Base-by-base conservation (phyloP, 306 rosid genomes). In the Cucumis cinereus region DNA sequence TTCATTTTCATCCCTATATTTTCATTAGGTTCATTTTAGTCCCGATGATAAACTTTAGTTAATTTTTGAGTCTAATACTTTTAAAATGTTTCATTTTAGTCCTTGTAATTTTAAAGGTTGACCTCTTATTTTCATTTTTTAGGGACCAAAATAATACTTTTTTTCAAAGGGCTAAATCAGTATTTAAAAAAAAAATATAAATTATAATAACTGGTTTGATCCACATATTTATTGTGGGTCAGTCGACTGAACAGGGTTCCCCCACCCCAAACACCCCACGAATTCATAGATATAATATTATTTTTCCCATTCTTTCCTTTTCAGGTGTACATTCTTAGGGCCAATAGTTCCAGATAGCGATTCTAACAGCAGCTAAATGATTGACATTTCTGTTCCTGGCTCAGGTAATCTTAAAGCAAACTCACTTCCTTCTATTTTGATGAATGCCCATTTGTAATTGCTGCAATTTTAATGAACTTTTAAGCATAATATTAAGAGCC, bases 321-420 rank as follows among this genome's bases (percentile, higher is more conserved):
- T 82, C 81, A 89, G 92, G 91, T 88, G 49, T 82, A 85, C 87
- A 87, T 91, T 66, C 17, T 86, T 49, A 85, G 93, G 80, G 90
- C 78, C 81, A 87, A 85, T 30, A 40, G 79, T 76, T 62, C 85
- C 74, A 33, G 81, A 60, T 67, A 70, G 75, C 5, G 43, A 26
- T 24, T 45, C 36, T 45, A 69, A 45, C 52, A 45, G 74, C 23
- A 43, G 56, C 56, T 45, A 24, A 69, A 41, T 5, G 54, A 41
- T 43, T 3, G 15, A 69, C 57, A 20, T 15, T 23, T 45, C 52
- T 23, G 17, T 43, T 45, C 30, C 56, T 3, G 23, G 8, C n/a
- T 69, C 75, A 45, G 75, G 75, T 69, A 69, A 43, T 41, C 22
- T 23, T 14, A 41, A 69, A 45, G 14, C 40, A 69, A 24, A 69